Conservation (phyloP, 1,284 basidiomycete species). For the Moniliella sp. region DNA sequence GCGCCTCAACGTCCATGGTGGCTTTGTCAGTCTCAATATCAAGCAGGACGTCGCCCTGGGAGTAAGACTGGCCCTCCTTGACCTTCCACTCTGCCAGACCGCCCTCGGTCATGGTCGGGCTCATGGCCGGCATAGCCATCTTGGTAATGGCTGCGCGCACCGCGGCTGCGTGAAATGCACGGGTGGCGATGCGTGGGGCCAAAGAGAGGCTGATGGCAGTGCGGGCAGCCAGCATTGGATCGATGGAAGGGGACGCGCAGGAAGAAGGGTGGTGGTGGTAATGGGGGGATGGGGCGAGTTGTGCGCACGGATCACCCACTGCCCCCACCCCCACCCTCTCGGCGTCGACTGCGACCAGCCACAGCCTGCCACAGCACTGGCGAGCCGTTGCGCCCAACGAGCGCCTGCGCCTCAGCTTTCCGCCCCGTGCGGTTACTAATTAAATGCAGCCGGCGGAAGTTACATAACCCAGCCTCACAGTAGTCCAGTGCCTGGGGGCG, state of each 20-base stretch:
- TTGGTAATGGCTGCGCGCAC: constrained; percentile 11
- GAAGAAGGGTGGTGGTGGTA: too few relatives aligned
- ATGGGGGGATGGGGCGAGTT: too few relatives aligned
- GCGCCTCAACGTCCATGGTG: constrained; percentile 36
- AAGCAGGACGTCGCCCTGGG: constrained; percentile 31
- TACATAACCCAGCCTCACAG: too few relatives aligned
- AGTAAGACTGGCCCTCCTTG: constrained; percentile 34
- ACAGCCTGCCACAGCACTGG: too few relatives aligned
- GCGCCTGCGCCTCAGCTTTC: too few relatives aligned
- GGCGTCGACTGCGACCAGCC: too few relatives aligned
- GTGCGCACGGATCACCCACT: too few relatives aligned
- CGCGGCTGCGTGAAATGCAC: constrained; percentile 6
- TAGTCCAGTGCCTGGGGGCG: too few relatives aligned
- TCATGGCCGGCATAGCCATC: constrained; percentile 31
- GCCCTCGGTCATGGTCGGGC: constrained; percentile 29
- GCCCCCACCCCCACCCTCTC: too few relatives aligned
- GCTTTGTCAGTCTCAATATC: constrained; percentile 31
- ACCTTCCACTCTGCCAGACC: constrained; percentile 32
- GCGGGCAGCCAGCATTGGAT: constrained; percentile 1
- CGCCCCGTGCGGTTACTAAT: too few relatives aligned
- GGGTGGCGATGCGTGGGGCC: background rate
- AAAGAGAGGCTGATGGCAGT: background rate
- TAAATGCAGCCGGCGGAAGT: too few relatives aligned
- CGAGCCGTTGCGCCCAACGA: too few relatives aligned
- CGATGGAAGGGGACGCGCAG: constrained; percentile 4